Conservation (phyloP, 2,329 filamentous ascomycete species). For the Arthrobotrys musiformis region DNA sequence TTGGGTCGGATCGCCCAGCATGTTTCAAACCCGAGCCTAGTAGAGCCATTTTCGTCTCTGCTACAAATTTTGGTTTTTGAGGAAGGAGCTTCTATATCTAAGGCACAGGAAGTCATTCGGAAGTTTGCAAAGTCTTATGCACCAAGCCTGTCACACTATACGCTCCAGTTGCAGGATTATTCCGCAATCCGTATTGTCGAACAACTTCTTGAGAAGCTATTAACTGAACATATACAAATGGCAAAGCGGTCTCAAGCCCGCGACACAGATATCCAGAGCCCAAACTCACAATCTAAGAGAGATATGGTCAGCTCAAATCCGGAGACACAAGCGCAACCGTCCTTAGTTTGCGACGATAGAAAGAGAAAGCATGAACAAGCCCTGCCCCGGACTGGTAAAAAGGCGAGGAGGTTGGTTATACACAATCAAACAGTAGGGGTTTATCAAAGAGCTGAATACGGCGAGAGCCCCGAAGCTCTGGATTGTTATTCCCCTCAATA, state of each 20-base stretch:
- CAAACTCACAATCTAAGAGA: too few species aligned
- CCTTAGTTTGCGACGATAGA: too few species aligned
- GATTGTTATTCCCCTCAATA: too few species aligned
- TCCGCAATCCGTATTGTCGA: not conserved
- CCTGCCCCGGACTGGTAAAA: too few species aligned
- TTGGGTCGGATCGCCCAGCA: not conserved
- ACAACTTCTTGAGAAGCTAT: not conserved
- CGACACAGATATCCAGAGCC: too few species aligned
- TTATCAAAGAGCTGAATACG: too few species aligned
- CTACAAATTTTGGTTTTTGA: not conserved
- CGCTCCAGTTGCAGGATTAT: not conserved
- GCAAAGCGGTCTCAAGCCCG: not conserved
- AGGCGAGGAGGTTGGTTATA: too few species aligned
- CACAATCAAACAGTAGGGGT: too few species aligned
- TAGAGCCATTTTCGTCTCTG: not conserved
- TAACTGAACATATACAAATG: not conserved
- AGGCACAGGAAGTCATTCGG: not conserved
- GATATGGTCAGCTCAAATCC: too few species aligned
- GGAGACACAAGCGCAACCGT: too few species aligned
- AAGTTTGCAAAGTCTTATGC: not conserved
- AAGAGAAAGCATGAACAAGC: too few species aligned
- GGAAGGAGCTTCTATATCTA: not conserved
- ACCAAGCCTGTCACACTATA: not conserved
- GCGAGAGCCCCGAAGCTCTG: too few species aligned
- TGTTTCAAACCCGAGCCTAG: not conserved